Evolutionary conservation across 257 asterid genomes (phyloP), one percentile per base, ranked within the genome.

Genomic region (Linaria vulgaris): DNA sequence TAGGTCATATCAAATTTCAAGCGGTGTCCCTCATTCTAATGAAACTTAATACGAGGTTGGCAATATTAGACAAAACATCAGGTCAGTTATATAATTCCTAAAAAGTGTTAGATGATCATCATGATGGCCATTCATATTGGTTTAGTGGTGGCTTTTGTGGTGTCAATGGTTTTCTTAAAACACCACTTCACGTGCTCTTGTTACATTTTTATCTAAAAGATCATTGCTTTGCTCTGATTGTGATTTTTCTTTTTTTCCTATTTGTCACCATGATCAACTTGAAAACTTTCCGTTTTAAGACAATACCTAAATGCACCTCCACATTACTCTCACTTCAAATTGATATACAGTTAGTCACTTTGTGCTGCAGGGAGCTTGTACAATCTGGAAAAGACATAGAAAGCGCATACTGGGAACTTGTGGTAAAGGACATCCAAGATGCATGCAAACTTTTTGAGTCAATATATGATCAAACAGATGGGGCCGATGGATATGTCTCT

Each of bases 361-460:
- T 27, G 67, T 5, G 63, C 20, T 80, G 64, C 86, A 94, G 99
- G 82, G 96, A 90, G 68, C 97, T 94, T 50, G 95, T 94, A 19
- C 87, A 85, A 71, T 78, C 85, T 71, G 97, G 99, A 74, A 86
- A 84, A 70, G 96, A 94, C 84, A 94, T 88, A 46, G 87, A 90
- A 71, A 84, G 82, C 69, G 86, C 95, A 27, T 94, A 90, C 70
- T 94, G 99, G 99, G 99, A 94, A 80, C 96, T 94, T 45, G 99
- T 94, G 71, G 88, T 94, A 76, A 90, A 86, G 81, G 99, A 94
- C 74, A 94, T 94, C 54, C 99, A 94, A 86, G 99, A 94, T 72
- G 97, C 99, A n/a, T 85, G 97, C 88, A 88, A 79, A 75, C 96
- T 90, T 67, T 94, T 94, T 68, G 97, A 94, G 84, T 59, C 85